A percentile compares a stretch with the other conserved stretches of the same genome.
Conservation (phyloP, 768 basidiomycete species). For the Amanita subjunquillea region DNA sequence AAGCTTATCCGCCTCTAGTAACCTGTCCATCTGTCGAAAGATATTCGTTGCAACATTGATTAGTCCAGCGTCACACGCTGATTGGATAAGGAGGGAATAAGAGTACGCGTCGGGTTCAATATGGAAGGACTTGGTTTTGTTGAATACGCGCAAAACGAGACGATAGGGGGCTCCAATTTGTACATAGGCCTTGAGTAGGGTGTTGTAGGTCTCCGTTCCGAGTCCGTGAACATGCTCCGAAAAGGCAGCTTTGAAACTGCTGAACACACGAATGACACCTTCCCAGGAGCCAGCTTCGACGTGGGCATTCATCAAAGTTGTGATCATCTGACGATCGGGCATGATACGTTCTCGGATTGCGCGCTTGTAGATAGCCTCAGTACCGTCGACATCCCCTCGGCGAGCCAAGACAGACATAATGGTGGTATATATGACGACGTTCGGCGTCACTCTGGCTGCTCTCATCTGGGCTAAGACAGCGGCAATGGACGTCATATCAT, state of each 20-base stretch:
- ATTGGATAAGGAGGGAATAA: slow-evolving; percentile 69
- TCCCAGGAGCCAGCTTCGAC: slow-evolving; percentile 74
- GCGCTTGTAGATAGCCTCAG: slow-evolving; percentile 55
- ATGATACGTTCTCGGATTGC: slow-evolving; percentile 51
- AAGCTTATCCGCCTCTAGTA: slow-evolving; percentile 23
- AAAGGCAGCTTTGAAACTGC: slow-evolving; percentile 36
- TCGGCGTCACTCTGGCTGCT: slow-evolving; percentile 32
- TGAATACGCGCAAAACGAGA: slow-evolving; percentile 52
- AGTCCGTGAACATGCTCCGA: slow-evolving; percentile 22
- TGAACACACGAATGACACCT: slow-evolving; percentile 62
- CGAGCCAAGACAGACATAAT: slow-evolving; percentile 58
- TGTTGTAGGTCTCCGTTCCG: slow-evolving; percentile 60
- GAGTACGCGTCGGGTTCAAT: slow-evolving; percentile 52
- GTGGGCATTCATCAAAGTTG: slow-evolving; percentile 72
- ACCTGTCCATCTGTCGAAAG: slow-evolving; percentile 55
- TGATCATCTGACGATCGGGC: slow-evolving; percentile 57
- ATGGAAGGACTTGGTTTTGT: slow-evolving; percentile 32
- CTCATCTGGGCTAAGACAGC: slow-evolving; percentile 55
- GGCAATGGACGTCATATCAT: slow-evolving; percentile 43
- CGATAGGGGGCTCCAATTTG: slow-evolving; percentile 69
- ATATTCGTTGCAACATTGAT: slow-evolving; percentile 60
- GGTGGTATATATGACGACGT: slow-evolving; percentile 48
- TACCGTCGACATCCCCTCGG: slow-evolving; percentile 49
- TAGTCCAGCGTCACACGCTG: slow-evolving; percentile 63
- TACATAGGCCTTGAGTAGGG: slow-evolving; percentile 76